Base-by-base conservation (phyloP, 2,329 filamentous ascomycete species). In the Alternaria longipes region DNA sequence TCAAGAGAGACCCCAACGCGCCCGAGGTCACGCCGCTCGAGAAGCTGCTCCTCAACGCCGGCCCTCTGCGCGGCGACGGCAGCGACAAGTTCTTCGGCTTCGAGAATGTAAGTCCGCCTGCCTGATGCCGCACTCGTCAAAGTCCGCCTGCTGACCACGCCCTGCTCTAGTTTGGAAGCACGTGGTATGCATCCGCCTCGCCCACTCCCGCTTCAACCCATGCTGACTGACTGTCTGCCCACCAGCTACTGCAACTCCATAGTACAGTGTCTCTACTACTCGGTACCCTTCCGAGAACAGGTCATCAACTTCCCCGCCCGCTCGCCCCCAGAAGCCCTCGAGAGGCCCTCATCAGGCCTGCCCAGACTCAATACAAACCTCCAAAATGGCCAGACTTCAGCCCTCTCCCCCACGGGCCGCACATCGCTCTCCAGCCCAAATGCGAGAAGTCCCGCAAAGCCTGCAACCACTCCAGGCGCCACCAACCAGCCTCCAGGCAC, bases 41-140 rank as follows among this genome's bases (percentile, higher is more conserved):
- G 80, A 89, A 93, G 83, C 91, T 96, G 85, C 85, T 99, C 32
- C 90, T 92, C 79, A 91, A 93, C 78, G 89, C 92, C 60, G 94
- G 93, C 4, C 89, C 94, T 3, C 82, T 96, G 68, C 89, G 93
- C 73, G 84, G 86, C 69, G 94, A 98, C 80, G 95, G 95, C 55
- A 97, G 92, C 77, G 95, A 98, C 83, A 97, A 97, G 83, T 99
- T 97, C 83, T 98, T 96, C 81, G 95, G 95, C 16, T 90, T 98
- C 78, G 95, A 99, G 81, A 99, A 99, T 82, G 94, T 98, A 85
- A 81, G 92, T 84, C 53, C 66, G 63, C 56, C 66, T 50, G 22
- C 41, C 24, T 24, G 42, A 42, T 44, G 52, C 57, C 41, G 28
- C 28, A 26, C 28, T 30, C 38, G 41, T 52, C 57, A 42, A 36